These are phyloP conservation scores for Calonectria pseudoturangicola DNA, from an alignment of 2,329 filamentous ascomycete species.

Conservation along the genomic window DNA sequence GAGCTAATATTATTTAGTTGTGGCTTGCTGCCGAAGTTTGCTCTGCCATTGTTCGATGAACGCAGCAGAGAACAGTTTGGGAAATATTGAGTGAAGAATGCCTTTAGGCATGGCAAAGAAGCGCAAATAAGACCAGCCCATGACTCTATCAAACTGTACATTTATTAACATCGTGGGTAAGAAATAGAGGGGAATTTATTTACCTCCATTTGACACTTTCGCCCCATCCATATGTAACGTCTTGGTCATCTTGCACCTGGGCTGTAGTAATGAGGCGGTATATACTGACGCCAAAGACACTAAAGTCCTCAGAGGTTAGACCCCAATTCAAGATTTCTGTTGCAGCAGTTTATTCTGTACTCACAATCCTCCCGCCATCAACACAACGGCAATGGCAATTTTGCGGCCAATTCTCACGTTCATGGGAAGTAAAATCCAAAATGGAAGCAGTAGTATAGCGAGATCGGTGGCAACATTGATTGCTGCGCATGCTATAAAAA, in stretches of 20 bases:
- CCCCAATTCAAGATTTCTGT: too few species aligned
- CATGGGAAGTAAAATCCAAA: conserved; percentile 4
- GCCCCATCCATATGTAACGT: conserved; percentile 3
- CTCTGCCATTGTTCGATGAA: neutral
- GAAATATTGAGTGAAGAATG: neutral
- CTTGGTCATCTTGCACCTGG: neutral
- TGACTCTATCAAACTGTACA: neutral
- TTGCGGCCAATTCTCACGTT: neutral
- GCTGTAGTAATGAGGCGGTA: neutral
- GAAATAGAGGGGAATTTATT: neutral
- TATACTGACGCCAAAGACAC: neutral
- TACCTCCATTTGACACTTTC: conserved; percentile 7
- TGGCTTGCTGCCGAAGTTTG: neutral
- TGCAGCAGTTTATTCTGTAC: neutral
- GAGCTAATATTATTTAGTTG: neutral
- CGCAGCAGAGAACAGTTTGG: neutral
- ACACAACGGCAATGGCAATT: neutral
- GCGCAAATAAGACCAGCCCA: conserved; percentile 6
- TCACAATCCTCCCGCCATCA: conserved; percentile 15
- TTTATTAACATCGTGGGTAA: neutral
- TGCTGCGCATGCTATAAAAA: conserved; percentile 1
- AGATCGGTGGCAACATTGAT: conserved; percentile 3
- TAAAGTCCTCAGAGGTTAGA: neutral
- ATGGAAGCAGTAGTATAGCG: conserved; percentile 10
- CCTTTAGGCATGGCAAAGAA: neutral